phyloP scores from a whole-genome alignment of 1,139 yeast species.

The Geotrichum histeridarum region DNA sequence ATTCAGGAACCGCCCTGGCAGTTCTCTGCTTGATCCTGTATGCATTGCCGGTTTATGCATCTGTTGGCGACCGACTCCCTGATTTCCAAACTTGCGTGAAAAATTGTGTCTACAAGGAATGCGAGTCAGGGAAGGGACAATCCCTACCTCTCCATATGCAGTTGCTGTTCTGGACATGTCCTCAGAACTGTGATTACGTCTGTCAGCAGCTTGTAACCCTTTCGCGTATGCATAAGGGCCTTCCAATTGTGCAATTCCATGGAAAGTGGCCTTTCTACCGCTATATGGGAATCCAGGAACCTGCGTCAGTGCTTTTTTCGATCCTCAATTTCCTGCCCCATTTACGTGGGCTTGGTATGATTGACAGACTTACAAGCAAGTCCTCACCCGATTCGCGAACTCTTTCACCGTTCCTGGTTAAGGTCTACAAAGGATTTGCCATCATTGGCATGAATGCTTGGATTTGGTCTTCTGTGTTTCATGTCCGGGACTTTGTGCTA shows the following conservation, averaged over 20 bases:
- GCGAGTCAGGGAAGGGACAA: conserved; percentile 33
- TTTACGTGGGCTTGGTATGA: conserved; percentile 49
- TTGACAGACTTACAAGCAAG: conserved; percentile 26
- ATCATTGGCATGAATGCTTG: conserved; percentile 79
- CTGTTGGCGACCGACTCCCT: conserved; percentile 73
- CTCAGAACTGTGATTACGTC: conserved; percentile 80
- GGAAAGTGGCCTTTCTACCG: conserved; percentile 96
- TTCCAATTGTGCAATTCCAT: conserved; percentile 74
- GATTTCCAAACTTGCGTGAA: conserved; percentile 62
- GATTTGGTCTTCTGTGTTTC: conserved; percentile 81
- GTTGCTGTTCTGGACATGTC: conserved; percentile 70
- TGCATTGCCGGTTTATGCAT: conserved; percentile 39
- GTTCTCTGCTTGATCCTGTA: conserved; percentile 1
- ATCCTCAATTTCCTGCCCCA: conserved; percentile 76
- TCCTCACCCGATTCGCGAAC: background rate
- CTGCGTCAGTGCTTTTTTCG: conserved; percentile 76
- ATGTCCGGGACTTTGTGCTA: conserved; percentile 68
- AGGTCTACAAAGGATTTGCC: conserved; percentile 46
- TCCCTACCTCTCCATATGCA: conserved; percentile 44
- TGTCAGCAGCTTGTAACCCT: conserved; percentile 75
- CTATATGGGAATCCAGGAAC: conserved; percentile 72
- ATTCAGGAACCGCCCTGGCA: no score
- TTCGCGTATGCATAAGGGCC: conserved; percentile 44
- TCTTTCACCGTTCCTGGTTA: conserved; percentile 21
- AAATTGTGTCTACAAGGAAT: conserved; percentile 48